Evolutionary conservation across 2,329 filamentous ascomycete species (phyloP), one percentile per base, ranked within the genome.

Genomic region (Xylaria sp.): DNA sequence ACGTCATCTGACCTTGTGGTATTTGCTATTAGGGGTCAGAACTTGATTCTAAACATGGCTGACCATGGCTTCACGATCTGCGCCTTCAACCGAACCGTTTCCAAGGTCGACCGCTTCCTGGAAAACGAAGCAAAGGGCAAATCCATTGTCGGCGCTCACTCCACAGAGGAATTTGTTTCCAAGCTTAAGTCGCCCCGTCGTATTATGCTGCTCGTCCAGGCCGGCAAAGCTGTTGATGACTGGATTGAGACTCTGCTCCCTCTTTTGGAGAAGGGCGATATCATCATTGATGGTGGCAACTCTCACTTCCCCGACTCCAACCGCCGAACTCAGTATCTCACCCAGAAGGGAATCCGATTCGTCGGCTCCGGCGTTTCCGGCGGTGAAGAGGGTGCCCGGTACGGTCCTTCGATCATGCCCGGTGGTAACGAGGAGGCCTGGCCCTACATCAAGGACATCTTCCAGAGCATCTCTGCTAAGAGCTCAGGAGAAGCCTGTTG

Each of bases 211-310:
- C 91, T 99, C 72, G 95, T 99, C 83, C 96, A 97, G 91, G 95
- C 95, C 74, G 95, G 95, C 77, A 92, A 95, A 86, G 90, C 95
- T 68, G 95, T 99, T 72, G 95, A 99, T 79, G 92, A 97, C 85
- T 98, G 97, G 90, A 98, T 99, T 76, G 93, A 97, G 87, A 89
- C 89, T 73, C 90, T 99, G 70, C 86, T 98, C 66, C 92, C 90
- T 70, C 88, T 91, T 77, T 84, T 94, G 69, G 89, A 93, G 78
- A 78, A 87, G 75, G 94, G 92, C 71, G 95, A 99, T 79, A 97
- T 99, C 87, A 96, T 99, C 86, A 98, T 99, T 76, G 95, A 99
- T 77, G 95, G 95, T 79, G 95, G 93, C 75, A 98, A 99, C 90
- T 98, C 94, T 71, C 95, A 98, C 86, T 99, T 91, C 89, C 95